These are phyloP conservation scores for Apostasia shenzhenica DNA, from an alignment of 106 monocot genomes.

Conservation along the genomic window DNA sequence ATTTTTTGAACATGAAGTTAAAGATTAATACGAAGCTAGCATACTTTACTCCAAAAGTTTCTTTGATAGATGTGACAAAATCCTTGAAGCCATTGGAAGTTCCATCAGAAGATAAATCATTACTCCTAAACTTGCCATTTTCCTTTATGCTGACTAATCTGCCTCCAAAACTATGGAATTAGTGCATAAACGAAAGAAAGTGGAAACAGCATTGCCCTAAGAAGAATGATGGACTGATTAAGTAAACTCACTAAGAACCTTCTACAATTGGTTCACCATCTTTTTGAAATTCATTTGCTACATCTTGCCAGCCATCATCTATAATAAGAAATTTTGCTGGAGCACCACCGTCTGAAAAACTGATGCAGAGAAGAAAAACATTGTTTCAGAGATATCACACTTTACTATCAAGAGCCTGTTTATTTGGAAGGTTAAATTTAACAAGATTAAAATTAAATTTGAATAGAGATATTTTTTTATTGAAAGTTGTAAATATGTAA, in stretches of 20 bases:
- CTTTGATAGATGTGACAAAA: conserved; percentile 29
- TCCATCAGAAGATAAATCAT: conserved; percentile 1
- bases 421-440: too few relatives aligned
- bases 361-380: not conserved
- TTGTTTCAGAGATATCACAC: too few relatives aligned
- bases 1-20: not conserved
- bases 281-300: conserved; percentile 35
- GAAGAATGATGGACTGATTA: not conserved
- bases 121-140: conserved; percentile 24
- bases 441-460: too few relatives aligned
- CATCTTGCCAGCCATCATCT: conserved; percentile 55
- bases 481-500: too few relatives aligned
- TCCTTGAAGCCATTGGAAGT: conserved; percentile 17
- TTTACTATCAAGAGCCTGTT: too few relatives aligned
- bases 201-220: not conserved
- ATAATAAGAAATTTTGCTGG: conserved; percentile 44
- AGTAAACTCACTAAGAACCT: conserved; percentile 35
- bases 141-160: conserved; percentile 35
- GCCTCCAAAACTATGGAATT: conserved; percentile 23
- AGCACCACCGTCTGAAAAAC: conserved; percentile 34
- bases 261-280: conserved; percentile 36
- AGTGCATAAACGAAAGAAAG: not conserved
- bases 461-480: too few relatives aligned
- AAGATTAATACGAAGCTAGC: not conserved
- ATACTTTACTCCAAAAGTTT: conserved; percentile 29